Base-by-base conservation (phyloP, 2,329 filamentous ascomycete species). In the Coniella vitis region DNA sequence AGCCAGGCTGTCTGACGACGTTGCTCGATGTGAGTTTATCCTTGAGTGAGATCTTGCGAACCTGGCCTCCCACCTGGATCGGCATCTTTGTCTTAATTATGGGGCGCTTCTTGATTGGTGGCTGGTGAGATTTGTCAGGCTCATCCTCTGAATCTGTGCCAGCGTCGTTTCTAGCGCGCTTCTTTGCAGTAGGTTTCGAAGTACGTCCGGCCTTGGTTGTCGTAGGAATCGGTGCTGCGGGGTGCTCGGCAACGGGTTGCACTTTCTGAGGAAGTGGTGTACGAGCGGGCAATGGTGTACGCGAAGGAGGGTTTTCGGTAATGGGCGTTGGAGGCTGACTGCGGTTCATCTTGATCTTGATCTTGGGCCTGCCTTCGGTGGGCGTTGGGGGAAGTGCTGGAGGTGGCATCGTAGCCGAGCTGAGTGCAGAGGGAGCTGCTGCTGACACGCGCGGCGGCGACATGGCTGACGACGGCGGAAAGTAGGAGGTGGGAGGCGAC, bases 1-100 rank as follows among this genome's bases (percentile, higher is more conserved):
- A 89, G 45, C 93, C 93, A 1, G 81, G 78, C 4, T 83, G 82
- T 55, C 87, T 79, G 29, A 78, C 72, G 7, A 34, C 19, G 25
- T 32, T 47, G 29, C 19, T 34, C 9, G 45, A 41, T 43, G 44
- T 65, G 40, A 51, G 49, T 3, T 42, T 53, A 36, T 49, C 84
- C 57, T 83, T 57, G 14, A 50, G 46, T 7, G 47, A 45, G 34
- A 81, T 80, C 72, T 63, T 65, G 17, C 19, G 38, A 9, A 65
- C 48, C 25, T 63, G 61, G n/a, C 64, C 55, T 38, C 56, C 58
- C 4, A 60, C 58, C 40, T 42, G 40, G 12, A 49, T 45, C 34
- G 45, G 32, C 22, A 52, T 48, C 49, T 87, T 63, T 39, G 53
- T 62, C 47, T 56, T 62, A 42, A 58, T 55, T 9, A 34, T 20